A percentile compares a stretch with the other conserved stretches of the same genome.
phyloP scores from a whole-genome alignment of 768 basidiomycete genomes.

The Suillus subluteus region DNA sequence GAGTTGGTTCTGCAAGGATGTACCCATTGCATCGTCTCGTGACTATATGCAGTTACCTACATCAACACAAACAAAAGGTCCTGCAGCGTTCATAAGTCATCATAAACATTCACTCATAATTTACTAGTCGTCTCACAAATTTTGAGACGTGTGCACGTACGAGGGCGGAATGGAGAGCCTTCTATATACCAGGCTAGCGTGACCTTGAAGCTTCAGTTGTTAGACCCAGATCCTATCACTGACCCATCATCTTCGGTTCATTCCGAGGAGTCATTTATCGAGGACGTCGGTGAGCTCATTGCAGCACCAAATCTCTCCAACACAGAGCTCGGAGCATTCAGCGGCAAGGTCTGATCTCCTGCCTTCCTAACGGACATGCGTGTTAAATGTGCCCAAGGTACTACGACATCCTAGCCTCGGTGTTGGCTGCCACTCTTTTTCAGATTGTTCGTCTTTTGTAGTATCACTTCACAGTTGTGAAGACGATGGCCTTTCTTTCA shows the following conservation, averaged over 20 bases:
- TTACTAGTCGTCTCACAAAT: background rate
- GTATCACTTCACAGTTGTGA: conserved; percentile 4
- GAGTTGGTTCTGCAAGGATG: conserved; percentile 5
- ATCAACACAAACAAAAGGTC: conserved; percentile 4
- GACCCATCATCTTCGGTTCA: background rate
- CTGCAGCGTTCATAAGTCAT: background rate
- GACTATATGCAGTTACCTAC: conserved; percentile 6
- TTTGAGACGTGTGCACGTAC: background rate
- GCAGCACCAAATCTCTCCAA: conserved; percentile 6
- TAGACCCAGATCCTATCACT: background rate
- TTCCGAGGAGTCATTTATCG: background rate
- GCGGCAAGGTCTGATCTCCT: background rate
- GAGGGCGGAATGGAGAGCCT: background rate
- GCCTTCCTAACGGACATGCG: background rate
- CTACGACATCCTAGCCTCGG: background rate
- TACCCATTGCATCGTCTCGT: conserved; percentile 6
- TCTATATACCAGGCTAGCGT: conserved; percentile 8
- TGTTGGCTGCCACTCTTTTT: background rate
- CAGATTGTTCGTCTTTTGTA: conserved; percentile 3
- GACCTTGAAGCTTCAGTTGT: background rate
- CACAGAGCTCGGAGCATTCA: background rate
- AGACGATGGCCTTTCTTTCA: background rate
- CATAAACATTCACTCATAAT: background rate
- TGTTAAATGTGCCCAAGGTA: background rate
- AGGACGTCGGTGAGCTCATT: conserved; percentile 7